Conservation (phyloP, 192 early-diverging fungal genomes). For the Gaertneriomyces semiglobifer region DNA sequence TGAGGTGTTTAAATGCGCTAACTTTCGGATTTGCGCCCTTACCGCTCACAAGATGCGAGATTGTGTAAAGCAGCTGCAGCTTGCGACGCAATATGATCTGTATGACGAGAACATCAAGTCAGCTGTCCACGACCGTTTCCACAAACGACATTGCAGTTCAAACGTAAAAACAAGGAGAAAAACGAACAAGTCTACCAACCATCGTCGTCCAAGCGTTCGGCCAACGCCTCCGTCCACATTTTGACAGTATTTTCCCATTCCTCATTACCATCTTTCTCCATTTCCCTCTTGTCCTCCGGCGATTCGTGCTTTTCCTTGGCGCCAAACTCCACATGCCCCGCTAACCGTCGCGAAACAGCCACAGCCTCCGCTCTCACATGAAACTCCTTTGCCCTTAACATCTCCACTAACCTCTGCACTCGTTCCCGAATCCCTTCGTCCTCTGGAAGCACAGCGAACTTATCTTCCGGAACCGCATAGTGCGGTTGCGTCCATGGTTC, state of each 20-base stretch:
- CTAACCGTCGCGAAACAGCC: conserved; percentile 5
- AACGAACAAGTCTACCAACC: not conserved
- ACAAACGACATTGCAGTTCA: not conserved
- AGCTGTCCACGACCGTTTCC: not conserved
- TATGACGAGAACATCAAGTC: conserved; percentile 2
- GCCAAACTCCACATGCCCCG: too few relatives aligned
- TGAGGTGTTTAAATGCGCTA: not conserved
- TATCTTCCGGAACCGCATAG: too few relatives aligned
- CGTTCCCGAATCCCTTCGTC: too few relatives aligned
- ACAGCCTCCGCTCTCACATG: conserved; percentile 25
- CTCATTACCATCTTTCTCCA: too few relatives aligned
- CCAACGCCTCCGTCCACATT: conserved; percentile 9
- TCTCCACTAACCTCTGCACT: not conserved
- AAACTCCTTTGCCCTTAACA: conserved; percentile 18
- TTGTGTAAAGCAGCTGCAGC: conserved; percentile 16
- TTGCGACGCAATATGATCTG: conserved; percentile 23
- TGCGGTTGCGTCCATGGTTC: too few relatives aligned
- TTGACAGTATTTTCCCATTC: not conserved
- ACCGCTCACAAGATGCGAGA: conserved; percentile 8
- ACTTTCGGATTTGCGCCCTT: not conserved
- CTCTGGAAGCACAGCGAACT: too few relatives aligned
- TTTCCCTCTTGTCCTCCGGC: too few relatives aligned
- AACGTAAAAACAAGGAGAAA: not conserved
- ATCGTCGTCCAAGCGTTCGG: conserved; percentile 17
- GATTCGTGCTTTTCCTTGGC: too few relatives aligned